phyloP scores from a whole-genome alignment of 306 rosid species.

The Acacia acuminata region DNA sequence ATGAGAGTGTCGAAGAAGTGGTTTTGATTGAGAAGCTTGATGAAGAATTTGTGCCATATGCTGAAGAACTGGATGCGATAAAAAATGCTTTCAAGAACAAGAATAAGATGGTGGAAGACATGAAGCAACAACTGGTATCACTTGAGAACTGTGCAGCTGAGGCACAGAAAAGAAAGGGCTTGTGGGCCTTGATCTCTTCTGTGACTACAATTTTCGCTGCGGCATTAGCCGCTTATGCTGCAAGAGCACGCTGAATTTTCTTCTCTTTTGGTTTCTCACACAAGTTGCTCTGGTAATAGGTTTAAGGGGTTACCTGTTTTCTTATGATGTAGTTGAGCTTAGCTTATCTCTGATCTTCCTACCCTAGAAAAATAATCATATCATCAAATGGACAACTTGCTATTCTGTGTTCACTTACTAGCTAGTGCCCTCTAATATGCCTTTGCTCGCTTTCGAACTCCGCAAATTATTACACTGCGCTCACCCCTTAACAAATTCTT shows the following conservation, averaged over 20 bases:
- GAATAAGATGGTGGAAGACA: slow-evolving; percentile 56
- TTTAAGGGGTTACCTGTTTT: slow-evolving; percentile 31
- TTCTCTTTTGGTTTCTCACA: slow-evolving; percentile 26
- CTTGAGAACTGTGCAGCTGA: slow-evolving; percentile 38
- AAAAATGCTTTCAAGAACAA: slow-evolving; percentile 59
- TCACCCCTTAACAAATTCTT: not conserved
- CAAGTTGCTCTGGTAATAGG: slow-evolving; percentile 23
- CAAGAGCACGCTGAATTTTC: slow-evolving; percentile 62
- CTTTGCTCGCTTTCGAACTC: not conserved
- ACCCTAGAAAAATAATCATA: slow-evolving; percentile 32
- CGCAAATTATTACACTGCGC: not conserved
- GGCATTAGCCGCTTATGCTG: slow-evolving; percentile 61
- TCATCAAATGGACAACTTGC: not conserved
- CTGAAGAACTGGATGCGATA: slow-evolving; percentile 63
- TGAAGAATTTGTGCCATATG: slow-evolving; percentile 49
- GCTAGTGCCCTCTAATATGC: not conserved
- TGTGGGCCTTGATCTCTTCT: slow-evolving; percentile 67
- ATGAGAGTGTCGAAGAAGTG: slow-evolving; percentile 38
- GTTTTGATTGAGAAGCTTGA: slow-evolving; percentile 39
- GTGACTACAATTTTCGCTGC: slow-evolving; percentile 72
- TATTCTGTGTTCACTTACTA: not conserved
- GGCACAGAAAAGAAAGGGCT: slow-evolving; percentile 55
- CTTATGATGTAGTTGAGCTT: slow-evolving; percentile 23
- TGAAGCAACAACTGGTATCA: slow-evolving; percentile 50
- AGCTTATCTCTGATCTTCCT: slow-evolving; percentile 4